Conservation (phyloP, 345 rosid species). For the Aquilaria yunnanensis region DNA sequence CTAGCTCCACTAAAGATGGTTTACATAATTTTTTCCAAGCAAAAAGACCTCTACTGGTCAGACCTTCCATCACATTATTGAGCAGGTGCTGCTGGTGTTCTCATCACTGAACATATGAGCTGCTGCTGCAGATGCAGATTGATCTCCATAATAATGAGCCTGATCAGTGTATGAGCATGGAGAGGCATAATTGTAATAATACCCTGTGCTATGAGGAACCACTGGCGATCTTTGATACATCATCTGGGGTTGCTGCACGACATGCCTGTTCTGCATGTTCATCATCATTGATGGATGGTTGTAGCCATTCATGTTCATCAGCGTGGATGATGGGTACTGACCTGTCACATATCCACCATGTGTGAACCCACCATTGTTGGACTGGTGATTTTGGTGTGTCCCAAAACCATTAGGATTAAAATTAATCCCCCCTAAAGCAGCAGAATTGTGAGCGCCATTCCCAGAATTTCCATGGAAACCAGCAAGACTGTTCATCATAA, state of each 20-base stretch:
- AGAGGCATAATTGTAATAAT: constrained; percentile 38
- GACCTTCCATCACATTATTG: constrained; percentile 35
- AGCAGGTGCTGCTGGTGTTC: constrained; percentile 41
- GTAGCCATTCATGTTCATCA: constrained; percentile 40
- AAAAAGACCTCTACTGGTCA: constrained; percentile 8
- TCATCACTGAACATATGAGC: constrained; percentile 43
- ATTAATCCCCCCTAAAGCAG: constrained; percentile 16
- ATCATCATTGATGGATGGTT: constrained; percentile 36
- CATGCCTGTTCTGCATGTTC: constrained; percentile 43
- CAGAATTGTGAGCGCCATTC: constrained; percentile 9
- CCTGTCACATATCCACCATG: constrained; percentile 22
- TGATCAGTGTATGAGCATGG: constrained; percentile 31
- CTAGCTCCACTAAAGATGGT: constrained; percentile 7
- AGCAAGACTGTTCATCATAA: constrained; percentile 45
- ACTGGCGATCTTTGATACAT: constrained; percentile 55
- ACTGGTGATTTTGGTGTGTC: constrained; percentile 22
- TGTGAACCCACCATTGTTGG: constrained; percentile 28
- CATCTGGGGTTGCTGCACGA: constrained; percentile 54
- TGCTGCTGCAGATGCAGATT: constrained; percentile 21
- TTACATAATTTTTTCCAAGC: not conserved
- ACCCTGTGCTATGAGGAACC: constrained; percentile 53
- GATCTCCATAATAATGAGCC: constrained; percentile 20
- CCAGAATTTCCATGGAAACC: constrained; percentile 29
- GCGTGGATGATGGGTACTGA: constrained; percentile 34
- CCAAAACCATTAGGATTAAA: constrained; percentile 25